Conservation (phyloP, 331 rosid species). For the Spiraea crenata region DNA sequence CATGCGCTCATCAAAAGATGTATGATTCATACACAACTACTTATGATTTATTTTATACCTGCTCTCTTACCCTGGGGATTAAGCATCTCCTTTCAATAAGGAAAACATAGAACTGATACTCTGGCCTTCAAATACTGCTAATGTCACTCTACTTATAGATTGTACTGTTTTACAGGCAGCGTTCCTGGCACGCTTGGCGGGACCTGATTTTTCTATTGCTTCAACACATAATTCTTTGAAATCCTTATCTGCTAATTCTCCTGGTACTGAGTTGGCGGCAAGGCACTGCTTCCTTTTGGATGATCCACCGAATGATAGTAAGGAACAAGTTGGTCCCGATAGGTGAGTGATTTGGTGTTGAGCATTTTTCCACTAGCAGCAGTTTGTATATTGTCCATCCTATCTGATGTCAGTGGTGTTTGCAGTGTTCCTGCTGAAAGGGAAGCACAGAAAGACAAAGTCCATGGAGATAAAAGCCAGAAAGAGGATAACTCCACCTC, state of each 20-base stretch:
- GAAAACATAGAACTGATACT: background rate
- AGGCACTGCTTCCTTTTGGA: slow-evolving; percentile 76
- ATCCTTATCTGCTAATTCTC: slow-evolving; percentile 56
- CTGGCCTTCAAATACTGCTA: background rate
- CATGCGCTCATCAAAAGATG: background rate
- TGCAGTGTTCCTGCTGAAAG: slow-evolving; percentile 40
- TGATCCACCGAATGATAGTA: slow-evolving; percentile 64
- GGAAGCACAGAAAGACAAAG: slow-evolving; percentile 47
- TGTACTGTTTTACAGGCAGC: slow-evolving; percentile 59
- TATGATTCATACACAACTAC: background rate
- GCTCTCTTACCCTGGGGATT: background rate
- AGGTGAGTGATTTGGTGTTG: slow-evolving; percentile 47
- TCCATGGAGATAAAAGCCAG: slow-evolving; percentile 33
- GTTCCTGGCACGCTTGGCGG: slow-evolving; percentile 68
- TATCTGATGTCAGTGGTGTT: slow-evolving; percentile 30
- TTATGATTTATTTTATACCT: background rate
- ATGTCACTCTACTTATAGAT: slow-evolving; percentile 13
- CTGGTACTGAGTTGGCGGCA: slow-evolving; percentile 66
- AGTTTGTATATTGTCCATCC: slow-evolving; percentile 12
- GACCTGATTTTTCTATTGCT: slow-evolving; percentile 75
- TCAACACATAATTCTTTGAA: slow-evolving; percentile 74
- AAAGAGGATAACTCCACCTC: slow-evolving; percentile 41
- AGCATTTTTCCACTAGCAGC: slow-evolving; percentile 14
- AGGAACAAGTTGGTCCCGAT: slow-evolving; percentile 45
- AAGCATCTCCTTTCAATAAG: slow-evolving; percentile 4